Evolutionary conservation across 768 basidiomycete species (phyloP).

Genomic region (Inosperma sp.): DNA sequence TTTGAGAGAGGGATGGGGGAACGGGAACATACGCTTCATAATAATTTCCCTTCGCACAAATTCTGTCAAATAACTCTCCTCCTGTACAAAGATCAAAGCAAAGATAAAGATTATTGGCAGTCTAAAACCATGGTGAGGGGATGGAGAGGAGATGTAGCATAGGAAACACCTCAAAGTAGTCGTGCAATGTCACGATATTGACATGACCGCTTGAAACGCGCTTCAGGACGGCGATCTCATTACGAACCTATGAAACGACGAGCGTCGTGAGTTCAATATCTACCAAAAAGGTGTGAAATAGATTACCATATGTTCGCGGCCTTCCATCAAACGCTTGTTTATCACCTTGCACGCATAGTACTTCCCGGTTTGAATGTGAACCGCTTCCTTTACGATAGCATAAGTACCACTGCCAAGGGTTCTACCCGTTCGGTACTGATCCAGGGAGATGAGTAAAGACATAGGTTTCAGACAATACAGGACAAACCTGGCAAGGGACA

Average conservation of each 20-base stretch:
- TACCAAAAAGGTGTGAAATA: slow-evolving; percentile 5
- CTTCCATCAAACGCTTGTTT: slow-evolving; percentile 99
- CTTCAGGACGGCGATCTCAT: slow-evolving; percentile 95
- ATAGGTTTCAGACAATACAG: slow-evolving; percentile 8
- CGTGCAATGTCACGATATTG: slow-evolving; percentile 91
- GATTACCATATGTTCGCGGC: slow-evolving; percentile 93
- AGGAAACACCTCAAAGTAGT: slow-evolving; percentile 83
- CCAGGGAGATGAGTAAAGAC: slow-evolving; percentile 5
- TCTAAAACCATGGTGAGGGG: slow-evolving; percentile 40
- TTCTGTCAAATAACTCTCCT: slow-evolving; percentile 97
- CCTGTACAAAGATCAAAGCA: slow-evolving; percentile 96
- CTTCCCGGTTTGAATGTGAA: slow-evolving; percentile 84
- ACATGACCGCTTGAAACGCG: slow-evolving; percentile 83
- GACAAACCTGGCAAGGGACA: slow-evolving; percentile 44
- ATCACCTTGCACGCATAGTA: slow-evolving; percentile 99
- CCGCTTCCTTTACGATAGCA: slow-evolving; percentile 92
- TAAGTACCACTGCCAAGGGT: slow-evolving; percentile 91
- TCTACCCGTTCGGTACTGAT: slow-evolving; percentile 81
- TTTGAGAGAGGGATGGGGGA: slow-evolving; percentile 4
- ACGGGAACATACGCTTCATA: slow-evolving; percentile 70
- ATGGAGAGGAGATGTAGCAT: not conserved
- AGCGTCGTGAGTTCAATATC: slow-evolving; percentile 7
- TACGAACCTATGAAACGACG: slow-evolving; percentile 64
- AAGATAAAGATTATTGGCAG: slow-evolving; percentile 89
- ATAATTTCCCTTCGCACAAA: slow-evolving; percentile 96